Percentiles rank a stretch among this genome's conserved stretches.
These are phyloP conservation scores for Barnettozyma pratensis DNA, from an alignment of 805 yeast species.

Conservation along the genomic window DNA sequence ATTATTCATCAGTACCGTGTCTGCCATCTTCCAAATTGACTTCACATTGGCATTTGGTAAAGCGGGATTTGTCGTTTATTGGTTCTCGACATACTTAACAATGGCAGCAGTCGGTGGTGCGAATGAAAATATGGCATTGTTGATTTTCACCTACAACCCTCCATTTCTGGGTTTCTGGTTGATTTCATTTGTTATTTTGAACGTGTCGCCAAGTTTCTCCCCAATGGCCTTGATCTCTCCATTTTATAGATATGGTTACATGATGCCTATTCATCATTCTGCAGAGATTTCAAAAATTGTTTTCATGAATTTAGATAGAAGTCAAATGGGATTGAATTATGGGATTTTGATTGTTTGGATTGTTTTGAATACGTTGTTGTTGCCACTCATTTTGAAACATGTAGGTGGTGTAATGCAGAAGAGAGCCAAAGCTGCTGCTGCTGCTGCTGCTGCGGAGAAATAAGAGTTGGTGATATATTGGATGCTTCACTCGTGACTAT, in stretches of 20 bases:
- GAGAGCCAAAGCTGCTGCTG: conserved; percentile 15
- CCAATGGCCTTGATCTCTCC: conserved; percentile 54
- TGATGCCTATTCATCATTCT: conserved; percentile 64
- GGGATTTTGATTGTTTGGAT: conserved; percentile 61
- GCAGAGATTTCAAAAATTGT: conserved; percentile 57
- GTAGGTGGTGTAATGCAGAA: conserved; percentile 35
- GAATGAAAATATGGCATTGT: conserved; percentile 57
- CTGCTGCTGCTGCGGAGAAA: not conserved
- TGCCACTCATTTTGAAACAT: conserved; percentile 41
- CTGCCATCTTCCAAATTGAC: conserved; percentile 64
- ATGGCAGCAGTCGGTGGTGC: conserved; percentile 77
- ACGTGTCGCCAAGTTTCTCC: conserved; percentile 64
- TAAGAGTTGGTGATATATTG: too few relatives aligned
- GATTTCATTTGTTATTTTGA: conserved; percentile 61
- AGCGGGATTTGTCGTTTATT: conserved; percentile 67
- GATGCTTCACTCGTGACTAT: too few relatives aligned
- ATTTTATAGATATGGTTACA: conserved; percentile 63
- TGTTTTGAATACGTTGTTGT: conserved; percentile 38
- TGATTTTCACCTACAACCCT: conserved; percentile 49
- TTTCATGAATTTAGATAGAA: conserved; percentile 51
- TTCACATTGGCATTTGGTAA: conserved; percentile 54
- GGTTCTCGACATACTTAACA: conserved; percentile 64
- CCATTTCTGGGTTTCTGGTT: conserved; percentile 70
- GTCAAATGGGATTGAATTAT: conserved; percentile 51
- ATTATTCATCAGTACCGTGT: conserved; percentile 51